Base-by-base conservation (phyloP, 2,329 filamentous ascomycete species). In the Fusarium odoratissimum region DNA sequence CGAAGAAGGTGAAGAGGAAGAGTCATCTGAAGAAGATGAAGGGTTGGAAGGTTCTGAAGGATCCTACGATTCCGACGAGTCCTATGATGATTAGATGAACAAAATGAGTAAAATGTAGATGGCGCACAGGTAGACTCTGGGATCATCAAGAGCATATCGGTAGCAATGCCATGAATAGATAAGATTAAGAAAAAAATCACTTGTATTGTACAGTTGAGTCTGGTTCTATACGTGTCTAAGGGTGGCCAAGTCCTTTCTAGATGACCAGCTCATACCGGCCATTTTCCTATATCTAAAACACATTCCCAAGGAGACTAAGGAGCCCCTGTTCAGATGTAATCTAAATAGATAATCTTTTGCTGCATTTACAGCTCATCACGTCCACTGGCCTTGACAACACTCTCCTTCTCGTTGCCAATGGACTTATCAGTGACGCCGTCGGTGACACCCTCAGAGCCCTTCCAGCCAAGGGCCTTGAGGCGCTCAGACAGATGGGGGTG, bases 401-500 rank as follows among this genome's bases (percentile, higher is more conserved):
- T 80, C 25, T 79, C 78, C 57, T 80, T 78, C 45, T 80, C 81
- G 16, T 49, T 58, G 17, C 76, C 73, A 73, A 81, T 79, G n/a
- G 83, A 81, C 71, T 81, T 82, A 49, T 83, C 83, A 64, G 83
- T 78, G 5, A 74, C 75, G 13, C 80, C 81, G 60, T 76, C 76
- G 4, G 78, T 80, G 25, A 87, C 82, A 72, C 84, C 86, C 67
- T 84, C 81, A 21, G 82, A 84, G 56, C 93, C 91, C 79, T 91
- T 91, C 95, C 95, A 99, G 73, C 93, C 92, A 68, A 99, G 88
- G 3, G 95, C 96, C 82, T 93, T 94, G 78, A 99, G 87, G 78
- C 96, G 91, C 88, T 99, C 97, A 3, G 95, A 93, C 75, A 99
- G 86, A 75, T 98, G 98, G 2, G 96, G 96, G 84, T 99, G 96